Evolutionary conservation across 345 rosid species (phyloP).

Genomic region (Psidium guajava): DNA sequence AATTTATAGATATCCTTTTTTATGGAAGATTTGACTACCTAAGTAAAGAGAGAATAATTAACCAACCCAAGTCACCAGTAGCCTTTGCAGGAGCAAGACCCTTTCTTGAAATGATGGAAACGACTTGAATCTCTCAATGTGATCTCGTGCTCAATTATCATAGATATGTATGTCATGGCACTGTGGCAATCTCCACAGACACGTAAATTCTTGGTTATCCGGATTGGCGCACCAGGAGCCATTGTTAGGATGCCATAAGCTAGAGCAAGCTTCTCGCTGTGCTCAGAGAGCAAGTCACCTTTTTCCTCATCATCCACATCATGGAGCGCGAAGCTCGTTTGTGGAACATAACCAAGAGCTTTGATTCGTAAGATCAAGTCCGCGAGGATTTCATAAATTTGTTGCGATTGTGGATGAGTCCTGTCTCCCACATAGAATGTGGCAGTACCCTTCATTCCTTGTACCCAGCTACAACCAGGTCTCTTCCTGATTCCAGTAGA

Average conservation of each 20-base stretch:
- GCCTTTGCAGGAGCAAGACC: constrained; percentile 71
- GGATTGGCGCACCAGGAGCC: constrained; percentile 44
- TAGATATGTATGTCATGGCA: constrained; percentile 58
- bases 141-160: constrained; percentile 56
- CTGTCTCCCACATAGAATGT: constrained; percentile 72
- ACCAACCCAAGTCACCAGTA: constrained; percentile 41
- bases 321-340: constrained; percentile 73
- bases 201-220: constrained; percentile 70
- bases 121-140: constrained; percentile 81
- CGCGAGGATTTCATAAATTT: constrained; percentile 42
- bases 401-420: constrained; percentile 39
- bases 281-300: constrained; percentile 61
- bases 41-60: neutral
- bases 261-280: constrained; percentile 84
- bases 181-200: constrained; percentile 82
- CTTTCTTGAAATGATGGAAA: constrained; percentile 83
- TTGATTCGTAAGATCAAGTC: constrained; percentile 53
- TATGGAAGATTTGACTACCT: neutral
- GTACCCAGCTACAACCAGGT: constrained; percentile 91
- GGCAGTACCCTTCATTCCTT: constrained; percentile 63
- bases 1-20: neutral
- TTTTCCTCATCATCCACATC: constrained; percentile 91
- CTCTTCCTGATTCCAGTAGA: constrained; percentile 53
- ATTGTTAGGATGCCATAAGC: constrained; percentile 59
- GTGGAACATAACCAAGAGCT: constrained; percentile 71